These are phyloP conservation scores for Coniochaeta ligniaria DNA, from an alignment of 2,329 filamentous ascomycete species.

Conservation along the genomic window DNA sequence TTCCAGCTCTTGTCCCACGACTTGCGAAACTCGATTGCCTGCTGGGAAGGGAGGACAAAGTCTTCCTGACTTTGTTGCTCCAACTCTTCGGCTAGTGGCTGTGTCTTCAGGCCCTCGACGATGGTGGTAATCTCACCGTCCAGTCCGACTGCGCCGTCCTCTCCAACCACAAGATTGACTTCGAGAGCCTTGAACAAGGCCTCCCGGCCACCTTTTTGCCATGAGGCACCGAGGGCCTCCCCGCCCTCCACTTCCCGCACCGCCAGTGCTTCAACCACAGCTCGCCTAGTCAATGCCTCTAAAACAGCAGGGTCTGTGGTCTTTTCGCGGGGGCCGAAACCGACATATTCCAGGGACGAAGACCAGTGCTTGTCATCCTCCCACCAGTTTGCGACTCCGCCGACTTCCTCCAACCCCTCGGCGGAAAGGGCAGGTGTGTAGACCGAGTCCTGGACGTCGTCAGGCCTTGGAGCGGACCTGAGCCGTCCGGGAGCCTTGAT, in stretches of 20 bases:
- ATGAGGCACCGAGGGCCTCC: slow-evolving; percentile 1
- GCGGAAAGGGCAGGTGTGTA: slow-evolving; percentile 41
- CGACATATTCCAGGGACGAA: slow-evolving; percentile 32
- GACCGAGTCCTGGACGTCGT: slow-evolving; percentile 21
- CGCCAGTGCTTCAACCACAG: slow-evolving; percentile 44
- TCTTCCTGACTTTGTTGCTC: background rate
- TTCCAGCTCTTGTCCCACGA: slow-evolving; percentile 52
- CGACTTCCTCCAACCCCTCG: slow-evolving; percentile 39
- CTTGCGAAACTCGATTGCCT: slow-evolving; percentile 34
- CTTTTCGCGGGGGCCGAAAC: slow-evolving; percentile 32
- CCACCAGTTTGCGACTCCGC: slow-evolving; percentile 45
- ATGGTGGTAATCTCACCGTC: slow-evolving; percentile 21
- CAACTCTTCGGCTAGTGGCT: slow-evolving; percentile 4
- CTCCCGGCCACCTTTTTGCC: slow-evolving; percentile 24
- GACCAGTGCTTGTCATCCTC: slow-evolving; percentile 45
- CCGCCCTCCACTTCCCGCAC: slow-evolving; percentile 23
- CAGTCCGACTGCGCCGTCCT: slow-evolving; percentile 32
- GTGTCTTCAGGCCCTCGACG: slow-evolving; percentile 9
- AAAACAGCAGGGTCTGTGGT: slow-evolving; percentile 35
- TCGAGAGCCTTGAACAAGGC: slow-evolving; percentile 25
- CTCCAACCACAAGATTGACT: slow-evolving; percentile 27
- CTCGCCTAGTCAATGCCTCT: slow-evolving; percentile 40
- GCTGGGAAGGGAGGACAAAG: slow-evolving; percentile 20
- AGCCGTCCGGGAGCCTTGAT: background rate
- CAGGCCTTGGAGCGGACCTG: slow-evolving; percentile 17